Base-by-base conservation (phyloP, 352 stramenopile genomes). In the Phytophthora foliorum region DNA sequence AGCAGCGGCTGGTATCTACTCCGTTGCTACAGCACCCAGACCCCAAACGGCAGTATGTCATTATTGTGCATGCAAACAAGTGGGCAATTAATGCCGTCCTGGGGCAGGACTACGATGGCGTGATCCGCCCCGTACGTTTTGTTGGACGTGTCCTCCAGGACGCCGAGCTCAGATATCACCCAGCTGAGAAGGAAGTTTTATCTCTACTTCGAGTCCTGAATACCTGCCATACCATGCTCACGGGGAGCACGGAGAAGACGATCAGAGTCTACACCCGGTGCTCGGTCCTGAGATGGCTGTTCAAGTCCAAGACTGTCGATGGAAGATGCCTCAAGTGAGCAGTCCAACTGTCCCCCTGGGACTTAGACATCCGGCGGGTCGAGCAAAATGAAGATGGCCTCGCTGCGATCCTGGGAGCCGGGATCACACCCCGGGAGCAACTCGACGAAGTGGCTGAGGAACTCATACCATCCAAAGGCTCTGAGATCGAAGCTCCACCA, bases 31-130 rank as follows among this genome's bases (percentile, higher is more conserved):
- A 61, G 4, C 59, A 80, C 27, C 58, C 44, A 25, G 63, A 74
- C 16, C 52, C 49, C 7, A 3, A 3, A 11, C 57, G 63, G 6
- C 61, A 69, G 41, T 80, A 57, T 19, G 41, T 59, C 7, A 61
- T 80, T 17, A 64, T 80, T 4, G 16, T 61, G 6, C 66, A 78
- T 32, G 48, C 67, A 0, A 74, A 66, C 39, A 41, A 39, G 9
- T 77, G 68, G 73, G 73, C 60, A 0, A 60, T 75, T 17, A 68
- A 59, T 41, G 67, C 73, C 4, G 68, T 74, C 9, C 39, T 80
- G 19, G 60, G 48, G 21, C 73, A 81, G 42, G 64, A 71, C 29
- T 57, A 81, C 24, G 73, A 77, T 22, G 64, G 64, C 2, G 17
- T 63, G 11, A 4, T 81, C 1, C 46, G 52, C 17, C 61, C 72